Evolutionary conservation across 495 filamentous ascomycete species (phyloP), one percentile per base, ranked within the genome.

Genomic region (Tuber brumale): DNA sequence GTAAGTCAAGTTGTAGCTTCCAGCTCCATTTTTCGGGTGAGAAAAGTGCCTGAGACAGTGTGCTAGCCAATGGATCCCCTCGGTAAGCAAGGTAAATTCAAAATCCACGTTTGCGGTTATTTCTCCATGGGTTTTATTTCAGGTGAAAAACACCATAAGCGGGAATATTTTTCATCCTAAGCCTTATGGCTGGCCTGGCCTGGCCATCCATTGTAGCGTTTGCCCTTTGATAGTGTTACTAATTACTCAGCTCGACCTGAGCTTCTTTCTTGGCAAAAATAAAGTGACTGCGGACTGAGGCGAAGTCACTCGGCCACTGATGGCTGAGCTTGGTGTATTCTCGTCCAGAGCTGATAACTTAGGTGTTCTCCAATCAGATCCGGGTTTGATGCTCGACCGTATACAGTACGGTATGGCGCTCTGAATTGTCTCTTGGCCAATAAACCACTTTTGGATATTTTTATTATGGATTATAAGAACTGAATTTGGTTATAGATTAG

Each of bases 271-370:
- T 66, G 57, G n/a, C 57, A 16, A 18, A n/a, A 31, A 6, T 12
- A 35, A 66, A 35, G 57, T 66, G 57, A 31, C 57, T 66, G 57
- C 57, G 57, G 57, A 66, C 57, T 19, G 57, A 35, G 57, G 57
- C 57, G 57, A 31, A 66, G 57, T 66, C 57, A 66, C 57, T 66
- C 57, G 57, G 57, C 57, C 57, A 66, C 57, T 66, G 57, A 66
- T 35, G 57, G 57, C 57, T 66, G 57, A 66, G 57, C 14, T 14
- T 35, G 27, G 3, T 39, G 37, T 66, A 66, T 35, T 66, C 57
- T 66, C 8, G 19, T 61, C 27, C 0, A 6, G 14, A 2, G 57
- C 57, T 66, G 57, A 66, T 66, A 66, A 66, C 27, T 66, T 27
- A 66, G 57, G 57, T 14, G 57, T 7, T 35, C 14, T 35, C 16